Base-by-base conservation (phyloP, 163 green algal species). In the Coccomyxa subellipsoidea region DNA sequence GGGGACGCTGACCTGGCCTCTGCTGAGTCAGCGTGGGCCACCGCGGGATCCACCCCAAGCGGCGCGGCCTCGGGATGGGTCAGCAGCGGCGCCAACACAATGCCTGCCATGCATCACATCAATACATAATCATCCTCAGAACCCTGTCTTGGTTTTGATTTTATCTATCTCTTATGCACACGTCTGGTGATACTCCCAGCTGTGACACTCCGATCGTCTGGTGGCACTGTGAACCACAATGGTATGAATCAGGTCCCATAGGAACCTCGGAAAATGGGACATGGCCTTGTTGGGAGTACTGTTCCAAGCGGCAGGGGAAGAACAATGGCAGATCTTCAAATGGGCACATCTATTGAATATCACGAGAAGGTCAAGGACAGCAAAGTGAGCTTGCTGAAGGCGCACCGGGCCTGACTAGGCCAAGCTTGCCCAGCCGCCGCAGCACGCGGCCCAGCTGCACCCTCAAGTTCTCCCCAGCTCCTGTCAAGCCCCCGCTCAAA, bases 401-500 rank as follows among this genome's bases (percentile, higher is more conserved):
- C 27, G 66, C n/a, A 73, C 66, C 66, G 3, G 66, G 66, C 2
- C 2, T 73, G 8, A 36, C 7, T 47, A 87, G 71, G 80, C 94
- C 93, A 0, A 95, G 85, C 81, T 90, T 84, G 25, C 88, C 85
- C 18, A 96, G 92, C 90, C 54, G 94, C 86, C 77, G 80, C 69
- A 69, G 93, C 76, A 2, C 83, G 81, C 18, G 90, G 53, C 38
- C 90, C 76, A 54, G 86, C 85, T 21, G 79, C 34, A 9, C 53
- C 80, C 37, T 40, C 47, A 72, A 9, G 27, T 83, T 29, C 69
- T 83, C 75, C 40, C 34, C 69, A 31, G 31, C 72, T 37, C 21
- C 70, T 1, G 38, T 69, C 1, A 84, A 77, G 29, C 81, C 81
- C 79, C 72, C 36, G 35, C 25, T 59, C 47, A 59, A 18, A 59